Conservation (phyloP, 164 flowering plant species). For the Taxillus chinensis region DNA sequence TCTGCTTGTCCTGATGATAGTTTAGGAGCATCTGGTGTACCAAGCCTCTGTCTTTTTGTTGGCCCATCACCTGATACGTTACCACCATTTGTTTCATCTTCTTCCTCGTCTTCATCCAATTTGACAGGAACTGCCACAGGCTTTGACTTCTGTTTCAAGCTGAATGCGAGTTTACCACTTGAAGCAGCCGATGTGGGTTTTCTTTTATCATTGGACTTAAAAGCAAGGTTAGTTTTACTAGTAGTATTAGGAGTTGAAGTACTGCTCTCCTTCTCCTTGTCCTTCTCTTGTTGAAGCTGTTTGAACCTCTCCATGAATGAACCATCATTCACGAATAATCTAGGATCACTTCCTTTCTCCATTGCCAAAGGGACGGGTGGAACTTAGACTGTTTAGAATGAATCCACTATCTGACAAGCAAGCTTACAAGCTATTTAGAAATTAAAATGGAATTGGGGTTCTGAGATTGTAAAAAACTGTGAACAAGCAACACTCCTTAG, state of each 20-base stretch:
- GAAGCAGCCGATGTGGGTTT: constrained; percentile 34
- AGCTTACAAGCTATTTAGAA: constrained; percentile 32
- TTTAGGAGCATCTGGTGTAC: constrained; percentile 25
- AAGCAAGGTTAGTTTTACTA: constrained; percentile 21
- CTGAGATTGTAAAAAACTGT: not conserved
- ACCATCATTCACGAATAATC: constrained; percentile 84
- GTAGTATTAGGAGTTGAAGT: constrained; percentile 16
- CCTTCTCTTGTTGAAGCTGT: constrained; percentile 68
- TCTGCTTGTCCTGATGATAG: constrained; percentile 31
- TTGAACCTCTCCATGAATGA: constrained; percentile 94
- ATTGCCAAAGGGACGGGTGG: constrained; percentile 21
- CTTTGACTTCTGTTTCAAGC: constrained; percentile 94
- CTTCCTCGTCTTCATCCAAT: constrained; percentile 83
- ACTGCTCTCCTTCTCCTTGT: constrained; percentile 24
- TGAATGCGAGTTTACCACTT: constrained; percentile 90
- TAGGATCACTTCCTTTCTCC: constrained; percentile 51
- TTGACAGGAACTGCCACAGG: constrained; percentile 64
- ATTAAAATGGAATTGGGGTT: constrained; percentile 11
- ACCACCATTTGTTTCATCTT: constrained; percentile 40
- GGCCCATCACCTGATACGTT: constrained; percentile 33
- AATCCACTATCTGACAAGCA: constrained; percentile 35
- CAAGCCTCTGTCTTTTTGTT: constrained; percentile 58
- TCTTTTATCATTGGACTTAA: constrained; percentile 26
- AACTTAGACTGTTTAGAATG: constrained; percentile 12
- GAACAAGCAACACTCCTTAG: not conserved